Conservation (phyloP, 106 monocot genomes). For the Apostasia shenzhenica region DNA sequence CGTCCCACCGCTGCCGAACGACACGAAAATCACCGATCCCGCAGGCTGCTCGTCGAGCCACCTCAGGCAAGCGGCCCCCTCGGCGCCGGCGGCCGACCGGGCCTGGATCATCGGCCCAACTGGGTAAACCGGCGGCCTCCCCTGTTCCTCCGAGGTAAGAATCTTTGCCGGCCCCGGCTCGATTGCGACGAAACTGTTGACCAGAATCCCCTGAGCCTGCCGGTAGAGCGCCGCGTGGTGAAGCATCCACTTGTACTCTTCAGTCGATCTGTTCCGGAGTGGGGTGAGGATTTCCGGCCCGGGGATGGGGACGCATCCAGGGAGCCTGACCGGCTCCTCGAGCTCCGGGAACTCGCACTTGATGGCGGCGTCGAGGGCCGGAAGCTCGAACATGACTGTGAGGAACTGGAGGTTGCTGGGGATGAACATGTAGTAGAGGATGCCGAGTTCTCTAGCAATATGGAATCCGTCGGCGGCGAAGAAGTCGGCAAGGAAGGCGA, state of each 20-base stretch:
- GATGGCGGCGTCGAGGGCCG: constrained; percentile 22
- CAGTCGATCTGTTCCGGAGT: constrained; percentile 26
- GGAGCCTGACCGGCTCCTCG: constrained; percentile 26
- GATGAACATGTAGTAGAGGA: constrained; percentile 43
- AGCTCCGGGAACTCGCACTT: constrained; percentile 34
- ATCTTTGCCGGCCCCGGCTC: constrained; percentile 30
- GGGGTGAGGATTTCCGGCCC: constrained; percentile 39
- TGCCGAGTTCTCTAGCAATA: constrained; percentile 20
- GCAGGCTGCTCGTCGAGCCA: constrained; percentile 34
- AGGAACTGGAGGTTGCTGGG: constrained; percentile 32
- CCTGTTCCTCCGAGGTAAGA: constrained; percentile 2
- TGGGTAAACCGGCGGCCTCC: constrained; percentile 32
- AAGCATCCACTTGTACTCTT: constrained; percentile 32
- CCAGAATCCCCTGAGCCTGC: constrained; percentile 37
- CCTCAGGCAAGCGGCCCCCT: not conserved
- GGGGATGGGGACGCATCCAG: constrained; percentile 57
- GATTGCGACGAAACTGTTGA: constrained; percentile 45
- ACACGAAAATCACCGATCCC: constrained; percentile 33
- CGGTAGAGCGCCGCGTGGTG: constrained; percentile 25
- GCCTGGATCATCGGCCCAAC: constrained; percentile 42
- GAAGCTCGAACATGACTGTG: constrained; percentile 45
- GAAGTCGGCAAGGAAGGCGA: constrained; percentile 42
- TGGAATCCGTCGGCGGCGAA: constrained; percentile 47
- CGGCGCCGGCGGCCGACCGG: not conserved
- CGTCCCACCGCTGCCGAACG: constrained; percentile 33